phyloP scores from a whole-genome alignment of 148 eudicot species.

The Cornus controversa region DNA sequence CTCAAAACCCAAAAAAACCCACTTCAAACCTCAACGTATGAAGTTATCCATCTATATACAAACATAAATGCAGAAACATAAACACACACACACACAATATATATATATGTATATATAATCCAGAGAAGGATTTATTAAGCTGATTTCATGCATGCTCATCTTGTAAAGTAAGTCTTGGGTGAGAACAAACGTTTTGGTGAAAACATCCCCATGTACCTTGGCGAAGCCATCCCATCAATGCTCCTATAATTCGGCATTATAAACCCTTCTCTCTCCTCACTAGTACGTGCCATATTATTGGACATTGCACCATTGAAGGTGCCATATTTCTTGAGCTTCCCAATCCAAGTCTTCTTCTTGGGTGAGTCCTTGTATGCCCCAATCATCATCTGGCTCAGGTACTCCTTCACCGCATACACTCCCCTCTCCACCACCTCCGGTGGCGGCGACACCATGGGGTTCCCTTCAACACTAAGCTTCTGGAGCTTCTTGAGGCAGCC shows the following conservation, averaged over 20 bases:
- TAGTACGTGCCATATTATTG: background rate
- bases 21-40: too few species aligned
- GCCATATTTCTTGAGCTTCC: conserved; percentile 42
- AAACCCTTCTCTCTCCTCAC: conserved; percentile 29
- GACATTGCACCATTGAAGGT: conserved; percentile 34
- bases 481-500: conserved; percentile 64
- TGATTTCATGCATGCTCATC: background rate
- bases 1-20: too few species aligned
- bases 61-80: too few species aligned
- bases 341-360: conserved; percentile 64
- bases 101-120: too few species aligned
- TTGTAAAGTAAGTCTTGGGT: conserved; percentile 27
- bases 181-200: conserved; percentile 67
- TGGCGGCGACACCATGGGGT: conserved; percentile 70
- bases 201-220: conserved; percentile 54
- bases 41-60: too few species aligned
- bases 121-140: too few species aligned
- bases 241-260: conserved; percentile 23
- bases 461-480: conserved; percentile 69
- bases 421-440: conserved; percentile 63
- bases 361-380: conserved; percentile 28
- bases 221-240: conserved; percentile 58
- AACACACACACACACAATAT: too few species aligned
- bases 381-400: conserved; percentile 58
- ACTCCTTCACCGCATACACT: conserved; percentile 45